Evolutionary conservation across 306 rosid genomes (phyloP).

Genomic region (Sophora flavescens): DNA sequence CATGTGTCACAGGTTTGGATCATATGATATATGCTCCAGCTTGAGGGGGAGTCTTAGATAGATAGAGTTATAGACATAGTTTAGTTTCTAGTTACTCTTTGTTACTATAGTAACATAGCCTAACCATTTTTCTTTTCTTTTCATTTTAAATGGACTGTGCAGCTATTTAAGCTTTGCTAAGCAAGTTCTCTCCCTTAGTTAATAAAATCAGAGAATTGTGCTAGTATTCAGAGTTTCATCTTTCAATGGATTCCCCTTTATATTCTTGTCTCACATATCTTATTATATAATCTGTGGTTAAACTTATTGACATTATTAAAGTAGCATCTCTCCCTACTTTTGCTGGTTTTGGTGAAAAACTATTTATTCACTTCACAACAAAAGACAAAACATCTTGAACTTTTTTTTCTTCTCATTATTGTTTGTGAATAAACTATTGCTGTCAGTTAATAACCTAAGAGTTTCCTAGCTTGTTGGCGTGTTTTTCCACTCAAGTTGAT

Average conservation of each 20-base stretch:
- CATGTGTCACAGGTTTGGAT: not conserved
- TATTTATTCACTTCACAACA: constrained; percentile 23
- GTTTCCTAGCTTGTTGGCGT: constrained; percentile 37
- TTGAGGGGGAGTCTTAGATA: not conserved
- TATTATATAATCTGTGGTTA: constrained; percentile 16
- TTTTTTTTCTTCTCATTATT: not conserved
- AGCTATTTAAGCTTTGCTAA: not conserved
- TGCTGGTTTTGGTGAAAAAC: constrained; percentile 8
- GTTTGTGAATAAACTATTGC: constrained; percentile 7
- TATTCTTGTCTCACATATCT: not conserved
- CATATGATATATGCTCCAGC: too few species aligned
- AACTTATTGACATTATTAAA: not conserved
- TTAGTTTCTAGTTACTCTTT: not conserved
- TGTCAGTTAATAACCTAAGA: constrained; percentile 18
- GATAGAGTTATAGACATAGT: not conserved
- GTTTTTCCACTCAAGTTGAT: constrained; percentile 47
- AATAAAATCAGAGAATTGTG: not conserved
- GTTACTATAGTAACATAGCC: not conserved
- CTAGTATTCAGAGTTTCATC: not conserved
- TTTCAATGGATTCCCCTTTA: not conserved
- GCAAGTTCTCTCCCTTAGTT: not conserved
- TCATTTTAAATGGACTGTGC: not conserved
- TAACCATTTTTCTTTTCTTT: not conserved
- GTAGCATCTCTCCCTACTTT: not conserved
- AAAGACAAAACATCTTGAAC: constrained; percentile 6